Evolutionary conservation across 2,329 filamentous ascomycete genomes (phyloP), one percentile per base, ranked within the genome.

Genomic region (Colletotrichum sp.): DNA sequence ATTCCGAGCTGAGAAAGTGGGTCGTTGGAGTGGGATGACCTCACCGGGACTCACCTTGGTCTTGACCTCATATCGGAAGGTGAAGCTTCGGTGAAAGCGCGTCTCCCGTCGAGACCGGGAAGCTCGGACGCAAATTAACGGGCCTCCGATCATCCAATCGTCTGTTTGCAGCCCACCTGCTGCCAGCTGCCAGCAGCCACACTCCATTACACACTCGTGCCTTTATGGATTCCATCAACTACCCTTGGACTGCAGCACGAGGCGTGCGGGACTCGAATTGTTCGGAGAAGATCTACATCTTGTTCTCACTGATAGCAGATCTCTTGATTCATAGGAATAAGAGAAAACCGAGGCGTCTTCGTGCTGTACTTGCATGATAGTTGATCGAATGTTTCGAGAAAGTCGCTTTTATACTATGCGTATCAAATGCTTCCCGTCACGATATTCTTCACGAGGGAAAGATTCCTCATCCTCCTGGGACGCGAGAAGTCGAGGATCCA

Each of bases 341-440:
- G 22, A 22, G 22, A 22, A 22, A 22, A 22, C 22, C 3, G 22
- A 22, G 22, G 22, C 22, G 22, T 22, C 22, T 22, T 22, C 22
- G 22, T 22, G 22, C 22, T 22, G 22, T 22, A 22, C 22, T 22
- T 22, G 22, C 22, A 22, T 22, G 22, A 22, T 22, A 22, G 22
- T 22, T 22, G 22, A 22, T 22, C 22, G 22, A 22, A 22, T 22
- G 22, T 22, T 22, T 43, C 9, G 2, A 10, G 18, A 43, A 3
- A 43, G 0, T 12, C 0, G 39, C 5, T 43, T 6, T 2, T 48
- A 48, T 5, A 48, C 0, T 1, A 48, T 13, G 43, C 43, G 43
- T 22, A 48, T 13, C 10, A 48, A 22, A 10, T 48, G 43, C 6
- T 48, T 22, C 2, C 6, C 2, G 1, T 22, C 43, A 48, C 43